Base-by-base conservation (phyloP, 352 stramenopile genomes). In the Ophiocytium majus region DNA sequence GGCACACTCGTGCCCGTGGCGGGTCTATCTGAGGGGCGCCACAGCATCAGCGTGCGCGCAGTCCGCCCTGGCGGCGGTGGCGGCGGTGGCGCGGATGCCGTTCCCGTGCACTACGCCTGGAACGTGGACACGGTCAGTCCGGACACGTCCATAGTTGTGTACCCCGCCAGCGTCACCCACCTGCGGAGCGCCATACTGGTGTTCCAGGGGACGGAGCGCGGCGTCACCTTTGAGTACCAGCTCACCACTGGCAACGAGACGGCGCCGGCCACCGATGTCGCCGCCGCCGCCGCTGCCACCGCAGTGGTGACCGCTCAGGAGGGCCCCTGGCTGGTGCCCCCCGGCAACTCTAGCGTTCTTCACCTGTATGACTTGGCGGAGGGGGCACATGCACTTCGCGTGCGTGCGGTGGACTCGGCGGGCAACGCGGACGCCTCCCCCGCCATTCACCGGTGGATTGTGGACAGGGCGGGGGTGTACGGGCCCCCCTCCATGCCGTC, bases 121-220 rank as follows among this genome's bases (percentile, higher is more conserved):
- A 75, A 23, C 36, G 83, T 87, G 37, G 83, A 87, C 71, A 87
- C 83, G 0, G 43, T 43, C 37, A 79, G 76, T 32, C 83, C 83
- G 43, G 83, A 87, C 83, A 87, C 83, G 31, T 81, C 37, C n/a
- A 84, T 87, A 57, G 83, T 87, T 5, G 83, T 87, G 28, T 66
- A 81, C 9, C 83, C 83, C 28, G 76, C 78, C 49, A 81, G 76
- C 0, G 83, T 87, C 31, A 87, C 83, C 14, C 83, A 87, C 75
- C 80, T 87, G 1, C 82, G 63, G 5, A 87, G 78, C 57, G 80
- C 57, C 0, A 81, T 87, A 0, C 50, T 87, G 19, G 83, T 85
- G 19, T 80, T 87, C 32, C 50, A 84, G 31, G 83, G 83, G 17
- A 31, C 57, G 0, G 43, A 79, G 14, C 76, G 76, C 79, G 79